Evolutionary conservation across 257 asterid genomes (phyloP).

Genomic region (Cordia subcordata): DNA sequence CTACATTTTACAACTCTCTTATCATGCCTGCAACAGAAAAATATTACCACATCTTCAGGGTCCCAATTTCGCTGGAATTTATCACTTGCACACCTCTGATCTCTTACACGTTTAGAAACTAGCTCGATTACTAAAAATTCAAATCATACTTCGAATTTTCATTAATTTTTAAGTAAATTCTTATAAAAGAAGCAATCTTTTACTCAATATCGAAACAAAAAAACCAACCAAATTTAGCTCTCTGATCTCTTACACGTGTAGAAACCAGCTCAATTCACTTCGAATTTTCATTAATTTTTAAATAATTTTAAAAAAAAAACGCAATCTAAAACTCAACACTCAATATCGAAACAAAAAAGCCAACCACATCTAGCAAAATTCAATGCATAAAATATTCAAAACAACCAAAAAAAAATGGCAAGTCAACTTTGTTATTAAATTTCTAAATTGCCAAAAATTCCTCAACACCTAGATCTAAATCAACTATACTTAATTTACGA

Average conservation of each 20-base stretch:
- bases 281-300: background rate
- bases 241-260: too few relatives aligned
- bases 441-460: background rate
- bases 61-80: background rate
- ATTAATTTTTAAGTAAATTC: background rate
- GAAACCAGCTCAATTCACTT: background rate
- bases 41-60: background rate
- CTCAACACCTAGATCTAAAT: background rate
- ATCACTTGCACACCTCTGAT: background rate
- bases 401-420: background rate
- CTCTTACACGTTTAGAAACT: background rate
- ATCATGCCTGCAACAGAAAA: too few relatives aligned
- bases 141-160: background rate
- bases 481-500: conserved; percentile 2
- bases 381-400: background rate
- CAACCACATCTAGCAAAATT: background rate
- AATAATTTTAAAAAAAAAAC: too few relatives aligned
- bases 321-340: background rate
- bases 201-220: background rate
- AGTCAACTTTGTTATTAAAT: background rate
- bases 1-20: too few relatives aligned
- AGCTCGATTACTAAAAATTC: too few relatives aligned
- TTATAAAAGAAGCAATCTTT: background rate
- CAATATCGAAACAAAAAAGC: background rate
- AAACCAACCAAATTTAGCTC: too few relatives aligned